These are phyloP conservation scores for Podospora pseudopauciseta DNA, from an alignment of 495 filamentous ascomycete species.

Conservation along the genomic window DNA sequence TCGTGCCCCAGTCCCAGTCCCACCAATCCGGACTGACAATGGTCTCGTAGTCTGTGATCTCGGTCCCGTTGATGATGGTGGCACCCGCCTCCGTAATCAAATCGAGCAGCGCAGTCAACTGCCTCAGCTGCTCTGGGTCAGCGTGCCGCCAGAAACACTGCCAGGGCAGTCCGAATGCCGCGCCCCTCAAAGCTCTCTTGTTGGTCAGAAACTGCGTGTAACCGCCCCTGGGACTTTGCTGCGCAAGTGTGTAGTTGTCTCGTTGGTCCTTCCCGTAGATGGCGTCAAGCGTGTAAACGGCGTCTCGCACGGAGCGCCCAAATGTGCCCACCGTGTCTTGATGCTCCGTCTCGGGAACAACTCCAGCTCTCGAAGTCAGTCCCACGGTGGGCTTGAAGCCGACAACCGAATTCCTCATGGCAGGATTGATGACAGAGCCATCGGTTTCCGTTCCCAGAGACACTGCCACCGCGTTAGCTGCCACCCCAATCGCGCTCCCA, in stretches of 20 bases:
- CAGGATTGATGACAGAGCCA: slow-evolving; percentile 64
- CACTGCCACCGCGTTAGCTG: slow-evolving; percentile 59
- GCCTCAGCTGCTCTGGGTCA: slow-evolving; percentile 48
- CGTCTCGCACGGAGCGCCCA: slow-evolving; percentile 63
- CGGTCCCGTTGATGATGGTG: slow-evolving; percentile 65
- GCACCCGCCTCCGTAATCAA: slow-evolving; percentile 60
- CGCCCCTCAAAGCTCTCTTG: slow-evolving; percentile 53
- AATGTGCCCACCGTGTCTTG: slow-evolving; percentile 68
- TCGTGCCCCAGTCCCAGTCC: slow-evolving; percentile 71
- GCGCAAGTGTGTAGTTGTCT: slow-evolving; percentile 51
- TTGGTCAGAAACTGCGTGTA: slow-evolving; percentile 55
- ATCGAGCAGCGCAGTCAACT: slow-evolving; percentile 50
- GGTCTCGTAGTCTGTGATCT: slow-evolving; percentile 57
- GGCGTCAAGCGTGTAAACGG: slow-evolving; percentile 60
- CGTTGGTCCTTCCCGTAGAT: slow-evolving; percentile 49
- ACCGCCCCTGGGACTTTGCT: slow-evolving; percentile 51
- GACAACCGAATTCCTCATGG: slow-evolving; percentile 58
- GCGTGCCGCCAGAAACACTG: slow-evolving; percentile 61
- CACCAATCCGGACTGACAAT: slow-evolving; percentile 64
- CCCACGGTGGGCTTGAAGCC: slow-evolving; percentile 68
- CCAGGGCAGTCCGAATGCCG: slow-evolving; percentile 69
- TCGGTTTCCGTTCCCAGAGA: slow-evolving; percentile 73
- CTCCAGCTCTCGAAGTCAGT: slow-evolving; percentile 58
- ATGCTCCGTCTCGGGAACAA: slow-evolving; percentile 62
- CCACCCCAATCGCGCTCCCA: slow-evolving; percentile 60